Conservation (phyloP, 805 yeast species). For the Pichia sporocuriosa region DNA sequence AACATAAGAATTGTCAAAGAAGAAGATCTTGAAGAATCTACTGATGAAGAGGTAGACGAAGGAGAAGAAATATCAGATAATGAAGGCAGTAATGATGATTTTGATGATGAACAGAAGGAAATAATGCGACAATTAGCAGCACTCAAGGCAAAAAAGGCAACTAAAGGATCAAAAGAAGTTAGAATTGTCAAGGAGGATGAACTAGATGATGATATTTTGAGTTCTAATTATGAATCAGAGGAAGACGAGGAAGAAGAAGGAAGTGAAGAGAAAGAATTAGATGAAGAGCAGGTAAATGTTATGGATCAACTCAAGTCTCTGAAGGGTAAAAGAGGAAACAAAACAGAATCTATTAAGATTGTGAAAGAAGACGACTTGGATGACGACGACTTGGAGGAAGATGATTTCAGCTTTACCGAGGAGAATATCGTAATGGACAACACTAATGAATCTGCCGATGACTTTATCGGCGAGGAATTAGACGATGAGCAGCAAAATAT, state of each 20-base stretch:
- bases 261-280: conserved; percentile 30
- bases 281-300: conserved; percentile 20
- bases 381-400: too few relatives aligned
- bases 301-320: too few relatives aligned
- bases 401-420: too few relatives aligned
- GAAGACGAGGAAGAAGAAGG: conserved; percentile 16
- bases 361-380: too few relatives aligned
- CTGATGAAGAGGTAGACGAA: conserved; percentile 14
- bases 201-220: conserved; percentile 19
- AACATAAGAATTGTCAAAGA: conserved; percentile 15
- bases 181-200: conserved; percentile 28
- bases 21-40: conserved; percentile 14
- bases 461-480: conserved; percentile 13
- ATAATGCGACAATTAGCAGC: conserved; percentile 21
- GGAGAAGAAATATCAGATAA: conserved; percentile 19
- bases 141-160: conserved; percentile 23
- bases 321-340: too few relatives aligned
- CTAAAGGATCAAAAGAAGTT: conserved; percentile 21
- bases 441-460: conserved; percentile 4
- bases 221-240: conserved; percentile 11
- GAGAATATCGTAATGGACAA: too few relatives aligned
- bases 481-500: conserved; percentile 21
- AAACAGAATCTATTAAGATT: too few relatives aligned
- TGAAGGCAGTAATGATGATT: conserved; percentile 21
- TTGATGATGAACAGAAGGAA: conserved; percentile 18